Conservation (phyloP, 192 early-diverging fungal species). For the Coemansia sp. region DNA sequence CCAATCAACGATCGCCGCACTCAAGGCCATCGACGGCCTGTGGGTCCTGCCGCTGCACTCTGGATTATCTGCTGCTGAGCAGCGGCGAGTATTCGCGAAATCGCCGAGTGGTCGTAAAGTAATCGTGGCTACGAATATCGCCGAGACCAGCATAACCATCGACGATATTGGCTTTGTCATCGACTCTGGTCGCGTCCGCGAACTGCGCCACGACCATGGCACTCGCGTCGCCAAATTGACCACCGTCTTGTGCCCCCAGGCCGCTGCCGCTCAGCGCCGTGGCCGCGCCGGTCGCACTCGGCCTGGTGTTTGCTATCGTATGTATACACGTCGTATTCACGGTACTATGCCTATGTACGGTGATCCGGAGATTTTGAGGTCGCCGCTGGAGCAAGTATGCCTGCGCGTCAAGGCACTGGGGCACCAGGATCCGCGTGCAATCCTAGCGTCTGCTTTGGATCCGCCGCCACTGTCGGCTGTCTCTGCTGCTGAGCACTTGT, state of each 20-base stretch:
- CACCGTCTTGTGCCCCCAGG: conserved; percentile 57
- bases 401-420: conserved; percentile 71
- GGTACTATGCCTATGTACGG: conserved; percentile 63
- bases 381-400: conserved; percentile 86
- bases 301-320: conserved; percentile 74
- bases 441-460: conserved; percentile 66
- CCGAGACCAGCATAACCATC: conserved; percentile 69
- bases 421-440: conserved; percentile 57
- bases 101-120: conserved; percentile 71
- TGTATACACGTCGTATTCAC: conserved; percentile 62
- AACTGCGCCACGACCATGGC: conserved; percentile 56
- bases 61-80: conserved; percentile 58
- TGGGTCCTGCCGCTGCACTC: conserved; percentile 66
- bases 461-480: conserved; percentile 66
- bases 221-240: conserved; percentile 66
- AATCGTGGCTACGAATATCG: conserved; percentile 88
- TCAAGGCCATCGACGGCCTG: conserved; percentile 18
- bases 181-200: conserved; percentile 71
- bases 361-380: conserved; percentile 77
- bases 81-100: conserved; percentile 57
- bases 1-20: conserved; percentile 63
- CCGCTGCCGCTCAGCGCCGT: conserved; percentile 66
- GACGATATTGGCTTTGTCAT: conserved; percentile 77
- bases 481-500: conserved; percentile 59
- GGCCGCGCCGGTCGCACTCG: conserved; percentile 86